Base-by-base conservation (phyloP, 768 basidiomycete species). In the Termitomyces sp. region DNA sequence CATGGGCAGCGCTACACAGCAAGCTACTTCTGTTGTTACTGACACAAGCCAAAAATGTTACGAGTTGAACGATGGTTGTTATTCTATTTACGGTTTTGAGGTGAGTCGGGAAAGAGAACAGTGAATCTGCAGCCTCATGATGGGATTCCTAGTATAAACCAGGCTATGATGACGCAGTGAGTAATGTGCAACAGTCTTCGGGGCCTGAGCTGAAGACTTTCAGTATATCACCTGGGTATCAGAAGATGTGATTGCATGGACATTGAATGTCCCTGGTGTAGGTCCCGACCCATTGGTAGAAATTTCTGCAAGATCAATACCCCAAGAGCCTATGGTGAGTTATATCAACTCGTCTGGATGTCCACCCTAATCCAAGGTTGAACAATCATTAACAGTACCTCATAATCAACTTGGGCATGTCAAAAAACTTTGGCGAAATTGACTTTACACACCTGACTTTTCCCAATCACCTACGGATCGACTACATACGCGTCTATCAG, bases 221-320 rank as follows among this genome's bases (percentile, higher is more conserved):
- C 50, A 85, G 82, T 94, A 93, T 64, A 89, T 94, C 62, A 81
- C 88, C 7, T 94, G 91, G 92, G 70, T 93, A 55, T 80, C 82
- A 58, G 76, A 87, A 57, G 79, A 77, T 63, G 74, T 82, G 59
- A 66, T 76, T 13, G 72, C 85, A 7, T 93, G 92, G 92, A 90
- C 87, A 15, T 64, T 94, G 53, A 79, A 83, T 36, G 86, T 76
- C 15, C 78, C 77, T 4, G 89, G 85, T 2, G 63, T 93, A 60
- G 86, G 74, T 0, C 71, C 85, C 1, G 85, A 94, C 64, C 38
- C 74, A 1, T 59, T 66, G 16, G 80, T 78, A 1, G 67, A 86
- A 43, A 88, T 94, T 47, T 79, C 81, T 2, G 73, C 76, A 31
- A 76, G 92, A 25, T 77, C 84, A 2, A 71, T 94, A 20, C 77